These are phyloP conservation scores for Nannizziopsis barbatae DNA, from an alignment of 2,329 filamentous ascomycete species.

Conservation along the genomic window DNA sequence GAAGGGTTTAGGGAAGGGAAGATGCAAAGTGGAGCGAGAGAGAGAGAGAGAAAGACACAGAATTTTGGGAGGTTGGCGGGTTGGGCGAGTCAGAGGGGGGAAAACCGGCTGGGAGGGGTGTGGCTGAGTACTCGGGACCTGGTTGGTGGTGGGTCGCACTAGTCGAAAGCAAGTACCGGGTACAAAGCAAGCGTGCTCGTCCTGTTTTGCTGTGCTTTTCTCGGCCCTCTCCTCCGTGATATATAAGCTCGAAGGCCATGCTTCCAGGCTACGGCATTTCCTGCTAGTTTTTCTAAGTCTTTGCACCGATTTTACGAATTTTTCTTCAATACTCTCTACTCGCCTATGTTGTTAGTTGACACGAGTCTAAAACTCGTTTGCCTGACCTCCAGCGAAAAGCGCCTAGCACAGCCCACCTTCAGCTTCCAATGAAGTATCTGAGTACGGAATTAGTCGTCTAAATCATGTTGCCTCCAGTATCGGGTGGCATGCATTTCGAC, in stretches of 20 bases:
- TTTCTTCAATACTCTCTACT: too few relatives aligned
- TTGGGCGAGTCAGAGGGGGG: not conserved
- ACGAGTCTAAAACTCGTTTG: too few relatives aligned
- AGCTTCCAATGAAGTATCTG: too few relatives aligned
- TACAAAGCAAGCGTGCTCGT: constrained; percentile 1
- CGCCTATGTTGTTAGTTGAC: too few relatives aligned
- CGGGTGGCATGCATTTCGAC: not conserved
- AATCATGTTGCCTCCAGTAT: not conserved
- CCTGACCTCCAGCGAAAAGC: too few relatives aligned
- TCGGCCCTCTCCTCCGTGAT: not conserved
- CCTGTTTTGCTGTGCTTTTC: not conserved
- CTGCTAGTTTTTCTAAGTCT: not conserved
- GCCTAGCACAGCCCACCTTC: too few relatives aligned
- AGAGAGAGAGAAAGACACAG: constrained; percentile 12
- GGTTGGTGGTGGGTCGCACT: not conserved
- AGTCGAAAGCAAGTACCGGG: not conserved
- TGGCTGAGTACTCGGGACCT: constrained; percentile 7
- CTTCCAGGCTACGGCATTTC: constrained; percentile 1
- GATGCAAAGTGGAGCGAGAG: constrained; percentile 11
- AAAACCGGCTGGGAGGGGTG: constrained; percentile 5
- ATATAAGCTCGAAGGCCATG: not conserved
- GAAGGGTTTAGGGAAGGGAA: constrained; percentile 18
- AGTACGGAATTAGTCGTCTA: too few relatives aligned
- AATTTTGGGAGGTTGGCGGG: constrained; percentile 9
- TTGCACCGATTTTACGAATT: not conserved